Evolutionary conservation across 129 eudicot species (phyloP), one percentile per base, ranked within the genome.

Genomic region (Flaveria linearis): DNA sequence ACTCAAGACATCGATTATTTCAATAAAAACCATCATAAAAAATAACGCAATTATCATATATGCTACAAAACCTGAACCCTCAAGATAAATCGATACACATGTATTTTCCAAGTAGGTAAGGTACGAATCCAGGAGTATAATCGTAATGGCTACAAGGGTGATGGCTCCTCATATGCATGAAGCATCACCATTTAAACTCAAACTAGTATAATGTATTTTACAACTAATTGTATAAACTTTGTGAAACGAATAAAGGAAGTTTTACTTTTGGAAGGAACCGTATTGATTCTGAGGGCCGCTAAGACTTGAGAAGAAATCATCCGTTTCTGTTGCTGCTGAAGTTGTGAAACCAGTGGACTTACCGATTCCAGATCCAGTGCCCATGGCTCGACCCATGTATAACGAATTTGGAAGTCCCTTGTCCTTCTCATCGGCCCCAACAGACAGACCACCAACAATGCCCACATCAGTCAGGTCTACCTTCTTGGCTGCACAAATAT

Each of bases 391-490:
- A 23, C 96, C 96, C 92, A 84, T 87, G 91, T 85, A 80, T 51
- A 86, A 73, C 39, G 96, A 70, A 69, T 90, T 69, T 58, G 84
- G 72, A 10, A 83, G 82, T 20, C 90, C 91, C 82, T 81, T 87
- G 49, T 89, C 91, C 47, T 83, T 91, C 8, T 85, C 97, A 39
- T 88, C 92, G 6, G 78, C 70, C 75, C 81, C 85, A 70, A 77
- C 92, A 15, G 82, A 84, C 68, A 95, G 63, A 51, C 92, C 96
- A 36, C 99, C 99, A 25, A 95, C 95, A 5, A 95, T 82, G 12
- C 96, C 97, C 18, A 91, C 88, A 80, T 89, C 97, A 71, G 92
- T 82, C 75, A 95, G 84, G 85, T 86, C 86, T 7, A 91, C 97
- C 88, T 95, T 95, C 84, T 91, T 89, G 78, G 99, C 96, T 91